phyloP scores from a whole-genome alignment of 2,329 filamentous ascomycete species.

The Xylariaceae sp. region DNA sequence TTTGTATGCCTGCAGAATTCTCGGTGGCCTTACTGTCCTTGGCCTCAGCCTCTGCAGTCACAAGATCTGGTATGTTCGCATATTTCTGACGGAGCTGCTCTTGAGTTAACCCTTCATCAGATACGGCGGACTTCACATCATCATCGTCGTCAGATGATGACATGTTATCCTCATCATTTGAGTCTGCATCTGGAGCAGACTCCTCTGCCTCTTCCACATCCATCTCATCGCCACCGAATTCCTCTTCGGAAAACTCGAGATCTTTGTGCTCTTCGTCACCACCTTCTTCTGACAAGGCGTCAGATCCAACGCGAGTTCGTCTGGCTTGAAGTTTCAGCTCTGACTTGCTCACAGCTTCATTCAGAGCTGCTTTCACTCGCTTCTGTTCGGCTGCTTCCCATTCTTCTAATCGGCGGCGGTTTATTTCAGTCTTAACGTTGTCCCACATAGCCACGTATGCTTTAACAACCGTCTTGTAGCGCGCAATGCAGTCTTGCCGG shows the following conservation, averaged over 20 bases:
- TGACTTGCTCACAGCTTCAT: constrained; percentile 66
- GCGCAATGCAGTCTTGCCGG: constrained; percentile 57
- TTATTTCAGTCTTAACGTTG: constrained; percentile 57
- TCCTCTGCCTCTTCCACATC: constrained; percentile 36
- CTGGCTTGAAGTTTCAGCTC: constrained; percentile 63
- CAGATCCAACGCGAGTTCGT: constrained; percentile 49
- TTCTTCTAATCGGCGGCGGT: constrained; percentile 52
- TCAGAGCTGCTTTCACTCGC: constrained; percentile 62
- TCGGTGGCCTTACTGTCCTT: constrained; percentile 19
- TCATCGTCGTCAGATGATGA: constrained; percentile 60
- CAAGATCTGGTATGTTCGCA: constrained; percentile 53
- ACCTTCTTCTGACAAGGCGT: constrained; percentile 41
- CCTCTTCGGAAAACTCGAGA: constrained; percentile 42
- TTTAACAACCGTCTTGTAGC: constrained; percentile 67
- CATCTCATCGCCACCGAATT: constrained; percentile 37
- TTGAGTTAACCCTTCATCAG: constrained; percentile 61
- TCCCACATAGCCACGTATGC: constrained; percentile 56
- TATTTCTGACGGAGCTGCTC: constrained; percentile 67
- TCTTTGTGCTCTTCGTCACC: constrained; percentile 34
- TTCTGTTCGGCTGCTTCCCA: constrained; percentile 63
- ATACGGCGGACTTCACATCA: constrained; percentile 45
- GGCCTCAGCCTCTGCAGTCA: constrained; percentile 14
- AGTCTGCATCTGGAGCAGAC: constrained; percentile 33
- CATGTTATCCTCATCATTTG: constrained; percentile 53
- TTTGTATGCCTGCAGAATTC: background rate